A percentile compares a stretch with the other conserved stretches of the same genome.
These are phyloP conservation scores for Pyrenochaeta sp. DNA, from an alignment of 2,329 filamentous ascomycete genomes.

Conservation along the genomic window DNA sequence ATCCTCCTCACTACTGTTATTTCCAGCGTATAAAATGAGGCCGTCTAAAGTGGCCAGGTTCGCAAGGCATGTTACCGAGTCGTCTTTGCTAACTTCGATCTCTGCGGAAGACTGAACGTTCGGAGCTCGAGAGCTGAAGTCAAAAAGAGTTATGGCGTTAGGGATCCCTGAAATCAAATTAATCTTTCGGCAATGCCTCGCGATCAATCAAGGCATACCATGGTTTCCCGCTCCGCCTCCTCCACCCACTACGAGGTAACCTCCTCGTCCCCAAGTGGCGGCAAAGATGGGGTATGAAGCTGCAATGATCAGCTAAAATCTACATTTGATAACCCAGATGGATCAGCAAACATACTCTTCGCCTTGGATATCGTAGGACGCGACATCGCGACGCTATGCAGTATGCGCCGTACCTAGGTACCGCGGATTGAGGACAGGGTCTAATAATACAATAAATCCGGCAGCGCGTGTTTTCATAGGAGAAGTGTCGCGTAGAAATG, in stretches of 20 bases:
- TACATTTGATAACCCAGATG: neutral
- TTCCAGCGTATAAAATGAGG: conserved; percentile 66
- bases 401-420: conserved; percentile 17
- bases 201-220: conserved; percentile 13
- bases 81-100: conserved; percentile 83
- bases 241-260: conserved; percentile 69
- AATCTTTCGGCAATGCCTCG: conserved; percentile 7
- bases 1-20: conserved; percentile 80
- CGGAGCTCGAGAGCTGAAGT: conserved; percentile 72
- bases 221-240: conserved; percentile 72
- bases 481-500: conserved; percentile 6
- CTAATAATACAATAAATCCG: neutral
- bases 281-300: conserved; percentile 79
- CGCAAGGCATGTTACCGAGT: conserved; percentile 85
- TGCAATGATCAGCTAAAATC: conserved; percentile 11
- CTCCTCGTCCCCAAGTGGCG: conserved; percentile 67
- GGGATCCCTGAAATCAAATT: conserved; percentile 73
- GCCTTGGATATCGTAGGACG: conserved; percentile 43
- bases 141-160: conserved; percentile 80
- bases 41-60: conserved; percentile 69
- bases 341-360: conserved; percentile 23
- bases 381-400: conserved; percentile 32
- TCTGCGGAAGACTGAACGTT: conserved; percentile 69
- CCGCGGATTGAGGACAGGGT: conserved; percentile 1
- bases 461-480: neutral